Conservation (phyloP, 495 filamentous ascomycete genomes). For the Bryoglossum gracile region DNA sequence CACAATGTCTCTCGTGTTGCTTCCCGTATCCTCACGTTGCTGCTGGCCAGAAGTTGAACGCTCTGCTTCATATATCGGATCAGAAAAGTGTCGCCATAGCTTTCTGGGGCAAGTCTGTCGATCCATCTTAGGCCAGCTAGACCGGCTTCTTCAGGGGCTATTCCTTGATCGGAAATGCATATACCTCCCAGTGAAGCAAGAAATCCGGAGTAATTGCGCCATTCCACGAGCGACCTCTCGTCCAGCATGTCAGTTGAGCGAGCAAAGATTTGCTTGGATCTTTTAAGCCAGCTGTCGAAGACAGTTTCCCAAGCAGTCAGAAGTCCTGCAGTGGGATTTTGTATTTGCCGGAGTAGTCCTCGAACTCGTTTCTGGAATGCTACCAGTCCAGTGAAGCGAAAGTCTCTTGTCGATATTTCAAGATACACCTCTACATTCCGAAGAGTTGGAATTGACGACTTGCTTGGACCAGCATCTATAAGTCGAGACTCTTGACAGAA, state of each 20-base stretch:
- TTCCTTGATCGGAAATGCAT: constrained; percentile 51
- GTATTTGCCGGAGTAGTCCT: constrained; percentile 48
- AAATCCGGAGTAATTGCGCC: constrained; percentile 61
- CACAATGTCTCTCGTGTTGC: constrained; percentile 56
- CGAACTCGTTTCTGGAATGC: constrained; percentile 59
- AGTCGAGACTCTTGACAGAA: constrained; percentile 52
- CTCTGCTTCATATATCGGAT: constrained; percentile 52
- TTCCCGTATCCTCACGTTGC: constrained; percentile 53
- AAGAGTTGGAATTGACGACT: constrained; percentile 44
- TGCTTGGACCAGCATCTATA: constrained; percentile 39
- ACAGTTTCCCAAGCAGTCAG: constrained; percentile 57
- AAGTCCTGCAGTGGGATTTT: constrained; percentile 51
- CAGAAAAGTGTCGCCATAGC: constrained; percentile 49
- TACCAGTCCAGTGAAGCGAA: constrained; percentile 56
- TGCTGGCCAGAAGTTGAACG: constrained; percentile 53
- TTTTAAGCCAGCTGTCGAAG: constrained; percentile 51
- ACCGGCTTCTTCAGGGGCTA: constrained; percentile 45
- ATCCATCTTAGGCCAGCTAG: constrained; percentile 55
- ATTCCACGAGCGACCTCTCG: constrained; percentile 49
- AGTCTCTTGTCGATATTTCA: constrained; percentile 54
- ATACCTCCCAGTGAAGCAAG: constrained; percentile 58
- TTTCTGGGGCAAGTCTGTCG: constrained; percentile 45
- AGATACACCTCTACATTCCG: constrained; percentile 53
- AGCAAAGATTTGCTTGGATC: constrained; percentile 52
- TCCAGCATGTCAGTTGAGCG: constrained; percentile 37